Conservation (phyloP, 345 rosid genomes). For the Raphanus sativus region DNA sequence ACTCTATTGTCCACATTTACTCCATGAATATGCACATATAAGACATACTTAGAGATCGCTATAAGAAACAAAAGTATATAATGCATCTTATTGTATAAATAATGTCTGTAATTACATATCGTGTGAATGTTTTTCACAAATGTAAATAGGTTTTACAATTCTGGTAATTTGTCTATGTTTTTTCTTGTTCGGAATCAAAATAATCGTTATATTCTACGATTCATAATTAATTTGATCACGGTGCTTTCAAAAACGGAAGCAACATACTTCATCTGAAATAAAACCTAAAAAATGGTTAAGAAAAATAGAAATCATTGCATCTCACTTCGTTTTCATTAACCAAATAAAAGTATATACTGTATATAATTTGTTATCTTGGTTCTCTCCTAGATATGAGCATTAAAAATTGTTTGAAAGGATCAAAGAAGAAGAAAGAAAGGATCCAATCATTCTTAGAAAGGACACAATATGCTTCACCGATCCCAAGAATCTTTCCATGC, state of each 20-base stretch:
- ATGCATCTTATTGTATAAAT: background rate
- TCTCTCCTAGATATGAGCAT: background rate
- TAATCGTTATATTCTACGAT: background rate
- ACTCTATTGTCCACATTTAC: conserved; percentile 29
- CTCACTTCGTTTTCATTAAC: background rate
- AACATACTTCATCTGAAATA: background rate
- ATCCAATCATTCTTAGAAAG: conserved; percentile 53
- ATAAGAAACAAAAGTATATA: background rate
- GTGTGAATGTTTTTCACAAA: background rate
- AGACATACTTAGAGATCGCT: background rate
- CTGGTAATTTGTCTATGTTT: background rate
- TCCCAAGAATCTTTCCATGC: conserved; percentile 64
- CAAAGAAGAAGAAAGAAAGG: background rate
- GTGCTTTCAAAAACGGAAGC: background rate
- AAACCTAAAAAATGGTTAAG: background rate
- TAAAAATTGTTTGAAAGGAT: background rate
- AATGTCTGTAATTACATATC: background rate
- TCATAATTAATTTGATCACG: background rate
- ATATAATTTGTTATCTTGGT: background rate
- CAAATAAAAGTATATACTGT: background rate
- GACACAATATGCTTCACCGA: conserved; percentile 67
- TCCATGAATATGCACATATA: background rate
- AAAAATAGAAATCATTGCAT: background rate
- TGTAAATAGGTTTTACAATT: background rate
- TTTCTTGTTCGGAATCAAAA: background rate